These are phyloP conservation scores for Tolypocladium guangdongense DNA, from an alignment of 2,329 filamentous ascomycete species.

Conservation along the genomic window DNA sequence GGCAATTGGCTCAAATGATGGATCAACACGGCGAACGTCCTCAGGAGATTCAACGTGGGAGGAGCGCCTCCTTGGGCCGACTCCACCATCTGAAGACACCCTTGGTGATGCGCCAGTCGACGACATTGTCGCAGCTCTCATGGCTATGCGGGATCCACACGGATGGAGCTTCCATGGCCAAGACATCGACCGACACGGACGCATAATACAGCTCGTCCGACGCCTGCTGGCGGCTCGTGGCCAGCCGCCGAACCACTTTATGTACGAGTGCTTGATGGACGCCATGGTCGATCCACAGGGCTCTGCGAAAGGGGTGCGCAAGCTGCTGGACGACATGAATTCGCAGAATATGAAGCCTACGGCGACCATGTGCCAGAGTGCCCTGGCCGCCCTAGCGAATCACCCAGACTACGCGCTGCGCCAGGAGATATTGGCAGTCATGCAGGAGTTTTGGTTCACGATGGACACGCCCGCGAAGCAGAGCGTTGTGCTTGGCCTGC, in stretches of 20 bases:
- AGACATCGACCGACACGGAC: slow-evolving; percentile 13
- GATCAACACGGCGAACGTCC: not conserved
- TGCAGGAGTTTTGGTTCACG: slow-evolving; percentile 57
- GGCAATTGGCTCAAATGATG: not conserved
- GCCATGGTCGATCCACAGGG: slow-evolving; percentile 59
- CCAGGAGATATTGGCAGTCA: slow-evolving; percentile 57
- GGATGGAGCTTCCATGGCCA: slow-evolving; percentile 8
- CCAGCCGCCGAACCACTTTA: slow-evolving; percentile 41
- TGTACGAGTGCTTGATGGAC: slow-evolving; percentile 68
- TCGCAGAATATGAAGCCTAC: slow-evolving; percentile 50
- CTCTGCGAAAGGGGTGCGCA: slow-evolving; percentile 50
- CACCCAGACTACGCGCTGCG: slow-evolving; percentile 80
- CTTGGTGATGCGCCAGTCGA: slow-evolving; percentile 10
- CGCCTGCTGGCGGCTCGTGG: slow-evolving; percentile 46
- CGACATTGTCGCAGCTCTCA: slow-evolving; percentile 17
- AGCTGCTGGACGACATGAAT: slow-evolving; percentile 64
- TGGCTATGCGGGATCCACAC: slow-evolving; percentile 12
- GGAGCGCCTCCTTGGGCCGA: slow-evolving; percentile 8
- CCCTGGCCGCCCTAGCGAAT: slow-evolving; percentile 61
- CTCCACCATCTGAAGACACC: slow-evolving; percentile 8
- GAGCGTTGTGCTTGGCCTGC: slow-evolving; percentile 58
- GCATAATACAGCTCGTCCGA: slow-evolving; percentile 35
- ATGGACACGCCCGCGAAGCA: slow-evolving; percentile 48
- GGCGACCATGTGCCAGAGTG: slow-evolving; percentile 56
- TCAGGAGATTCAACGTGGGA: slow-evolving; percentile 1